phyloP scores from a whole-genome alignment of 108 stramenopile genomes.

The Cyclotella atomus region DNA sequence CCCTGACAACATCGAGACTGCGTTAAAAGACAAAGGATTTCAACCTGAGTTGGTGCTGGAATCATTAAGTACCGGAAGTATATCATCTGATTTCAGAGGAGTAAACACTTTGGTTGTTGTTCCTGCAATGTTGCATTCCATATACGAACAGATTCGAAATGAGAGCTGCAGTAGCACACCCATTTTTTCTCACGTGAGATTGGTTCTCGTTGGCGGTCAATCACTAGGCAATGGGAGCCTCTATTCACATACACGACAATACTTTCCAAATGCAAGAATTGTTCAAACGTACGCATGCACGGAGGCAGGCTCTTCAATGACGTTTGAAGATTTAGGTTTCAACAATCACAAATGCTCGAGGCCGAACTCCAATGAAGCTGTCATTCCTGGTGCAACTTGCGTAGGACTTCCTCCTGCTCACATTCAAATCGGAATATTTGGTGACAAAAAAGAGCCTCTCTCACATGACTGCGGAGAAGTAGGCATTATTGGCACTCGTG shows the following conservation, averaged over 20 bases:
- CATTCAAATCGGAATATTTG: constrained; percentile 59
- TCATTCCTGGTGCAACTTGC: constrained; percentile 42
- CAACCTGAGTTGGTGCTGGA: constrained; percentile 30
- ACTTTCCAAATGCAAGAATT: constrained; percentile 80
- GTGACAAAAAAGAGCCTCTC: neutral
- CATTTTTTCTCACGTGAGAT: constrained; percentile 52
- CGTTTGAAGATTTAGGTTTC: constrained; percentile 65
- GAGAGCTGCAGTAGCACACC: neutral
- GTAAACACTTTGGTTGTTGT: constrained; percentile 91
- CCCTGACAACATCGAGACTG: constrained; percentile 23
- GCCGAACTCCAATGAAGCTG: neutral
- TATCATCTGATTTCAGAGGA: neutral
- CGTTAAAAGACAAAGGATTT: constrained; percentile 21
- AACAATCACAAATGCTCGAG: neutral
- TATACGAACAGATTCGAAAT: constrained; percentile 30
- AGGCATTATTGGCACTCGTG: constrained; percentile 84
- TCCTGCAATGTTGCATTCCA: constrained; percentile 87
- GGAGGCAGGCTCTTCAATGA: constrained; percentile 92
- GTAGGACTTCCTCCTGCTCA: constrained; percentile 75
- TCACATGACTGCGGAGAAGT: constrained; percentile 43
- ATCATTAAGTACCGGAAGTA: constrained; percentile 15
- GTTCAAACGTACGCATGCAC: constrained; percentile 95
- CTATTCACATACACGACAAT: constrained; percentile 24
- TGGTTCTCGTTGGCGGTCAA: constrained; percentile 91
- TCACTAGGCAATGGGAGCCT: constrained; percentile 51